Conservation (phyloP, 2,329 filamentous ascomycete species). For the Monosporascus sp. region DNA sequence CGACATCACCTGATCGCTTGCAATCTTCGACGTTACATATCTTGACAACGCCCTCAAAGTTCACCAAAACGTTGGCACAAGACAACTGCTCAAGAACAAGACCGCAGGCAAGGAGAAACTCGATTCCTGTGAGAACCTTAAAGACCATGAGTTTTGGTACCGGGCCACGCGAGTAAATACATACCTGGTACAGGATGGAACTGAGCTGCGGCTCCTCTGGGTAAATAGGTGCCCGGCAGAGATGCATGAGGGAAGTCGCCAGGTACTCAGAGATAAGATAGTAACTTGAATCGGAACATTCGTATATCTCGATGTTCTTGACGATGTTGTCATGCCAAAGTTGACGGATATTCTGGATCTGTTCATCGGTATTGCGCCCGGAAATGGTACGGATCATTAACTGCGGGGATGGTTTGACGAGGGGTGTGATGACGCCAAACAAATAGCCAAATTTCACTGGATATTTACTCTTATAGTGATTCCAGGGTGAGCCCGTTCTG, state of each 20-base stretch:
- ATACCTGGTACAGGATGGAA: constrained; percentile 2
- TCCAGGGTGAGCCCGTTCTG: background rate
- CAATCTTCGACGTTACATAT: constrained; percentile 1
- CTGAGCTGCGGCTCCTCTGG: background rate
- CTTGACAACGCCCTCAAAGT: constrained; percentile 1
- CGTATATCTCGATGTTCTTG: constrained; percentile 2
- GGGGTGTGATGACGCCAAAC: constrained; percentile 1
- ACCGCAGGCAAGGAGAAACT: constrained; percentile 1
- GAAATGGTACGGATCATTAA: constrained; percentile 4
- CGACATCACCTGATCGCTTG: background rate
- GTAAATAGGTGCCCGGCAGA: constrained; percentile 1
- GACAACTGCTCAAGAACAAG: background rate
- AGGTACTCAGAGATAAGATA: constrained; percentile 2
- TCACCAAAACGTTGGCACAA: background rate
- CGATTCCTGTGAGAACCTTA: background rate
- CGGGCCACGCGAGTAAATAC: background rate
- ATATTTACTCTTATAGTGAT: constrained; percentile 1
- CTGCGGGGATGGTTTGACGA: background rate
- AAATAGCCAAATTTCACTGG: background rate
- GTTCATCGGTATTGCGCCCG: background rate
- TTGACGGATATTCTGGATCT: constrained; percentile 1
- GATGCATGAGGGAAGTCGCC: constrained; percentile 1
- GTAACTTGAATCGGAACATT: background rate
- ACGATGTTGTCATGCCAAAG: background rate
- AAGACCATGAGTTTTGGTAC: background rate